Evolutionary conservation across 768 basidiomycete genomes (phyloP).

Genomic region (Tylopilus felleus): DNA sequence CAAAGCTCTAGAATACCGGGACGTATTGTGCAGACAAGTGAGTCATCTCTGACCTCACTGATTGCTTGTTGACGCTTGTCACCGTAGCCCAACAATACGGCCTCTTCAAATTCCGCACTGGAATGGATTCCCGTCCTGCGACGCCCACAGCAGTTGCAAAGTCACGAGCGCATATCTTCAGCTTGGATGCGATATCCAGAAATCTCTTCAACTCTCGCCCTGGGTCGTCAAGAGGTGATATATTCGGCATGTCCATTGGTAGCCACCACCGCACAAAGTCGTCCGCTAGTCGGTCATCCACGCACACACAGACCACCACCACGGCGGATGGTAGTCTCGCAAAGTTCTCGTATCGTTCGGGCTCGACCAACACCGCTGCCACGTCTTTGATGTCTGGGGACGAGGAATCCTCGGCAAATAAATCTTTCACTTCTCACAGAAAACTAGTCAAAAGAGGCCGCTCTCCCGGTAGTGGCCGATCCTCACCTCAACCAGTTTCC

Average conservation of each 20-base stretch:
- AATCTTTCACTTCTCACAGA: conserved; percentile 44
- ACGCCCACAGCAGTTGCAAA: conserved; percentile 82
- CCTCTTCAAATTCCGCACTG: conserved; percentile 83
- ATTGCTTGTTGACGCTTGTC: neutral
- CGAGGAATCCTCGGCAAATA: conserved; percentile 51
- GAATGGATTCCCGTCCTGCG: conserved; percentile 70
- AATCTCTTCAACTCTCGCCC: conserved; percentile 78
- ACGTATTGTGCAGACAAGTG: conserved; percentile 80
- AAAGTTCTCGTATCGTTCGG: conserved; percentile 70
- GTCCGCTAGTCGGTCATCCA: conserved; percentile 67
- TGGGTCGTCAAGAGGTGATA: conserved; percentile 66
- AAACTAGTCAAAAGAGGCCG: conserved; percentile 45
- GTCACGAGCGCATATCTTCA: conserved; percentile 76
- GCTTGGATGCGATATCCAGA: conserved; percentile 84
- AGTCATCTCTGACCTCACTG: conserved; percentile 25
- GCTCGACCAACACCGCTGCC: conserved; percentile 60
- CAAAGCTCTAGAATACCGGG: conserved; percentile 70
- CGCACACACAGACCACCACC: conserved; percentile 65
- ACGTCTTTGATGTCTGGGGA: conserved; percentile 62
- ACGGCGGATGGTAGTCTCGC: conserved; percentile 65
- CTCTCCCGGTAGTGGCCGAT: conserved; percentile 39
- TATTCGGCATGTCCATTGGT: conserved; percentile 72
- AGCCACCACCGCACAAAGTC: conserved; percentile 63
- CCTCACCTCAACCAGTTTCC: conserved; percentile 38
- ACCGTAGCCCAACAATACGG: conserved; percentile 79